Evolutionary conservation across 2,329 filamentous ascomycete species (phyloP).

Genomic region (Dichotomopilus funicola): DNA sequence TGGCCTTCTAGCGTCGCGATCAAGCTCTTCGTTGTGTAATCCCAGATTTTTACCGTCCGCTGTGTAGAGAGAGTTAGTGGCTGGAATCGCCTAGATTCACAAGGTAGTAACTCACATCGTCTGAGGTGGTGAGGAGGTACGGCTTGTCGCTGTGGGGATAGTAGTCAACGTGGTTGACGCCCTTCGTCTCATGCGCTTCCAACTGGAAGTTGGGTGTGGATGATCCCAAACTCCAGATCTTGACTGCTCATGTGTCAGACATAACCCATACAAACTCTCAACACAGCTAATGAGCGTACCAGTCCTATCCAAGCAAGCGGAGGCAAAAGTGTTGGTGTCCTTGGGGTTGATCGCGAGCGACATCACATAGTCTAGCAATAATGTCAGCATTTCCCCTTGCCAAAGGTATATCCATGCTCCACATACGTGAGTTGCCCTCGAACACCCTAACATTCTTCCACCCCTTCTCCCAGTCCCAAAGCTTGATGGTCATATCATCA

Average conservation of each 20-base stretch:
- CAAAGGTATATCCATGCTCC: slow-evolving; percentile 47
- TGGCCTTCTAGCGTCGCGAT: slow-evolving; percentile 96
- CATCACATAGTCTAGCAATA: slow-evolving; percentile 23
- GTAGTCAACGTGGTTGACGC: slow-evolving; percentile 96
- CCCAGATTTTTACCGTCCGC: slow-evolving; percentile 95
- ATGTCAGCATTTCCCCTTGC: slow-evolving; percentile 8
- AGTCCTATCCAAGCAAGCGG: slow-evolving; percentile 90
- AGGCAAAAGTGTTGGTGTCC: slow-evolving; percentile 86
- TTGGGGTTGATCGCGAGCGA: slow-evolving; percentile 96
- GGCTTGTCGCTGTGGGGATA: slow-evolving; percentile 68
- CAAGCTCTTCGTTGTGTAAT: slow-evolving; percentile 96
- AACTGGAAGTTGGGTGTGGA: slow-evolving; percentile 94
- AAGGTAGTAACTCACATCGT: slow-evolving; percentile 47
- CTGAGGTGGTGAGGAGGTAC: slow-evolving; percentile 92
- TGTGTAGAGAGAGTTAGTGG: slow-evolving; percentile 2
- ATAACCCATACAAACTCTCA: not conserved
- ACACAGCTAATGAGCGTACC: slow-evolving; percentile 12
- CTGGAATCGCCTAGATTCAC: no score
- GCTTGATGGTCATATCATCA: slow-evolving; percentile 97
- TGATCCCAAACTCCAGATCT: slow-evolving; percentile 90
- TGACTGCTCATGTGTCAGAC: slow-evolving; percentile 19
- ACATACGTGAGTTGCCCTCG: slow-evolving; percentile 72
- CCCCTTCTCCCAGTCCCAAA: slow-evolving; percentile 98
- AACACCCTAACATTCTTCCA: slow-evolving; percentile 99
- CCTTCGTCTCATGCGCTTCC: slow-evolving; percentile 94